Conservation (phyloP, 2,329 filamentous ascomycete genomes). For the Helminthosporium solani region DNA sequence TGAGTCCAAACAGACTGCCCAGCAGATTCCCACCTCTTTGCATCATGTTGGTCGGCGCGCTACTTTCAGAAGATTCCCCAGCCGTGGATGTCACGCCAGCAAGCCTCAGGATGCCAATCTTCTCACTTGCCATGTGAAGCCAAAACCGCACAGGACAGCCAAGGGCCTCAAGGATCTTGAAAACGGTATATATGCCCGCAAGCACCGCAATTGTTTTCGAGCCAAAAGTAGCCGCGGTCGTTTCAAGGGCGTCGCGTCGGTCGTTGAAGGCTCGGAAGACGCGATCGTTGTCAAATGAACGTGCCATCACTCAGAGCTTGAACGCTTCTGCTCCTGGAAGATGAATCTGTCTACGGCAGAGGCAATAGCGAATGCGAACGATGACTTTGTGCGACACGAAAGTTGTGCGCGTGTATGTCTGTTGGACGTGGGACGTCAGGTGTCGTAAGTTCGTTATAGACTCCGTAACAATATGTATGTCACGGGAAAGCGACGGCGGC, state of each 20-base stretch:
- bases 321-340: neutral
- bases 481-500: neutral
- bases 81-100: slow-evolving; percentile 7
- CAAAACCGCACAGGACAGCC: slow-evolving; percentile 46
- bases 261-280: slow-evolving; percentile 12
- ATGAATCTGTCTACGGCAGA: neutral
- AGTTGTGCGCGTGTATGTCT: neutral
- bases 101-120: slow-evolving; percentile 8
- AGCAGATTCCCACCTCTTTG: slow-evolving; percentile 27
- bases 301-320: slow-evolving; percentile 3
- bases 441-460: neutral
- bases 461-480: neutral
- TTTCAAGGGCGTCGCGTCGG: slow-evolving; percentile 7
- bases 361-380: neutral
- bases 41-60: slow-evolving; percentile 18
- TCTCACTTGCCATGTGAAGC: slow-evolving; percentile 47
- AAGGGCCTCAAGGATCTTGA: slow-evolving; percentile 27
- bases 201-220: slow-evolving; percentile 22
- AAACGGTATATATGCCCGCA: slow-evolving; percentile 29
- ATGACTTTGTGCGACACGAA: neutral
- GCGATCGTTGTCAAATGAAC: slow-evolving; percentile 3
- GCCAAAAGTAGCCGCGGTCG: slow-evolving; percentile 11
- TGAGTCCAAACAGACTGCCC: slow-evolving; percentile 41
- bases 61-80: slow-evolving; percentile 5
- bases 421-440: neutral